Percentiles rank a stretch among this genome's conserved stretches.
phyloP scores from a whole-genome alignment of 805 yeast species.

The Priceomyces medius region DNA sequence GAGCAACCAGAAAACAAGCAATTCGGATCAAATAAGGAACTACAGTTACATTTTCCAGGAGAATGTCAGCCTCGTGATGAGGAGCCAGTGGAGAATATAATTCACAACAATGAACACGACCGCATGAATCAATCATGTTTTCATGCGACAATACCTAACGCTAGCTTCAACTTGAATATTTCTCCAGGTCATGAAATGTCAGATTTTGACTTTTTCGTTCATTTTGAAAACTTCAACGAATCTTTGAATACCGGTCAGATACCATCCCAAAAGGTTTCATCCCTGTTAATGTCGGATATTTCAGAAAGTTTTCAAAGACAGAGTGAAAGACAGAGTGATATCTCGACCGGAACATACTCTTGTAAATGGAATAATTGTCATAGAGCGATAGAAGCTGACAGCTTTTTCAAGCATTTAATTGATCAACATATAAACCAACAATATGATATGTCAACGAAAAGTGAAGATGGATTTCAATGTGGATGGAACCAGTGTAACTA shows the following conservation, averaged over 20 bases:
- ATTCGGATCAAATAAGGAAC: slow-evolving; percentile 11
- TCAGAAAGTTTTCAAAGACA: background rate
- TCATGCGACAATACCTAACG: slow-evolving; percentile 42
- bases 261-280: background rate
- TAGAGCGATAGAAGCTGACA: slow-evolving; percentile 33
- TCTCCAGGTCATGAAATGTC: slow-evolving; percentile 16
- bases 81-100: background rate
- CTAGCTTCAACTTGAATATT: slow-evolving; percentile 24
- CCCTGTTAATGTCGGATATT: background rate
- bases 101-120: slow-evolving; percentile 7
- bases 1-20: slow-evolving; percentile 10
- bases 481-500: slow-evolving; percentile 77
- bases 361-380: slow-evolving; percentile 75
- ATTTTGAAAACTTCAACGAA: slow-evolving; percentile 31
- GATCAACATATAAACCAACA: slow-evolving; percentile 54
- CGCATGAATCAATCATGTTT: slow-evolving; percentile 44
- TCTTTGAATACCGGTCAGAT: slow-evolving; percentile 4
- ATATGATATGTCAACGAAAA: slow-evolving; percentile 23
- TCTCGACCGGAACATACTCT: slow-evolving; percentile 8
- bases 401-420: slow-evolving; percentile 32
- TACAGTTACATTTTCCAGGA: slow-evolving; percentile 41
- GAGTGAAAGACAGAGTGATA: background rate
- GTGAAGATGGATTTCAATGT: slow-evolving; percentile 40
- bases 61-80: slow-evolving; percentile 27
- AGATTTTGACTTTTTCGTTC: slow-evolving; percentile 39